Evolutionary conservation across 345 rosid genomes (phyloP), one percentile per base, ranked within the genome.

Genomic region (Cardamine resedifolia): DNA sequence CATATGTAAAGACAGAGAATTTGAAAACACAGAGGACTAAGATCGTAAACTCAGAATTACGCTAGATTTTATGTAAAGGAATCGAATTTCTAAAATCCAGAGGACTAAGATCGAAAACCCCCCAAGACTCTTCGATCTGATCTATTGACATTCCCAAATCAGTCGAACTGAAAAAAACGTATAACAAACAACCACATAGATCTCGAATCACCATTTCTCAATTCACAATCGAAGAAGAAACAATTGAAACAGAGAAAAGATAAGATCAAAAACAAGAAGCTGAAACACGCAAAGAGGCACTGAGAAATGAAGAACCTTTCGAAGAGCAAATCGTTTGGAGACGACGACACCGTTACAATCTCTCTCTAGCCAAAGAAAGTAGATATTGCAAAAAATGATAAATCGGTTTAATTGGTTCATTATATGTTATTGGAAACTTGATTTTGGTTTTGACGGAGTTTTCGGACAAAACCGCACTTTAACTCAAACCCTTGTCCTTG

Each of bases 271-370:
- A 28, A 51, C 6, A 0, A 24, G 27, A 58, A 62, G 55, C 34
- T 39, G 62, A 64, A 73, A 52, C 4, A 63, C 19, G 33, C 34
- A 10, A 38, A 16, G 26, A 7, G 10, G 28, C 57, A 72, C 45
- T 64, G 58, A 68, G 74, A 75, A 41, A 68, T 57, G 1, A 59
- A 67, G 62, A 67, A 74, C 68, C 78, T 59, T 68, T 49, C 8
- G 15, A 50, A 67, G 48, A 67, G 62, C 28, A 67, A 66, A 72
- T 67, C 73, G 68, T 39, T 58, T 58, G 48, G 62, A 14, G 68
- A 69, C 58, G 73, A 67, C 23, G 78, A 75, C 74, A 75, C 79
- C 79, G 74, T 75, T 53, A 68, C 74, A 68, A 63, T 53, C 27
- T 27, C 10, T 57, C 66, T 59, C 34, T 51, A 36, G 79, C 70